A percentile compares a stretch with the other conserved stretches of the same genome.
Evolutionary conservation across 2,329 filamentous ascomycete species (phyloP).

Genomic region (Penicillium sclerotigenum): DNA sequence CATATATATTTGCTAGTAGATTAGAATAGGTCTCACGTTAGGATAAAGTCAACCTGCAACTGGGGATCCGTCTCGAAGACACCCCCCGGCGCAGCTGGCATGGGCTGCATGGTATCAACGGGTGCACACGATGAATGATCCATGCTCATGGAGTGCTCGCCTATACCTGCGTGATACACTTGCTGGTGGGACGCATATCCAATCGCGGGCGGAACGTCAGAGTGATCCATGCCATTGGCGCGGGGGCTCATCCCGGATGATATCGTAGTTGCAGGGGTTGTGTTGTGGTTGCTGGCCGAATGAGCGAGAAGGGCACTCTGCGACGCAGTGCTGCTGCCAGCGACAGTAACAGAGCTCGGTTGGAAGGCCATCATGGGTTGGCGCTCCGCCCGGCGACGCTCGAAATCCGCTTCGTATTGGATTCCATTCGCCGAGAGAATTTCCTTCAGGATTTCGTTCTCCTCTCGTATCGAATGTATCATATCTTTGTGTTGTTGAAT

Average conservation of each 20-base stretch:
- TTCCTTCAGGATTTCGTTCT: conserved; percentile 73
- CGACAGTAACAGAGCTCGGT: conserved; percentile 44
- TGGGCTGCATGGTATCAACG: conserved; percentile 12
- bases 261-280: conserved; percentile 36
- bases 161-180: conserved; percentile 20
- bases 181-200: conserved; percentile 25
- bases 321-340: conserved; percentile 38
- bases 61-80: conserved; percentile 48
- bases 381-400: conserved; percentile 37
- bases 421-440: conserved; percentile 60
- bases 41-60: conserved; percentile 47
- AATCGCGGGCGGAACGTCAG: conserved; percentile 29
- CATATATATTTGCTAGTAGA: neutral
- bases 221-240: conserved; percentile 25
- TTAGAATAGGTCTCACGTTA: conserved; percentile 39
- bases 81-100: conserved; percentile 27
- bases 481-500: conserved; percentile 67
- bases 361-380: conserved; percentile 20
- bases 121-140: conserved; percentile 21
- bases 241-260: conserved; percentile 33
- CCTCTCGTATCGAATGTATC: conserved; percentile 69
- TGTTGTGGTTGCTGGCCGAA: conserved; percentile 26
- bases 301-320: conserved; percentile 27
- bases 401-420: conserved; percentile 50
- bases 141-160: conserved; percentile 26